phyloP scores from a whole-genome alignment of 1,284 basidiomycete genomes.

The Flammula alnicola region DNA sequence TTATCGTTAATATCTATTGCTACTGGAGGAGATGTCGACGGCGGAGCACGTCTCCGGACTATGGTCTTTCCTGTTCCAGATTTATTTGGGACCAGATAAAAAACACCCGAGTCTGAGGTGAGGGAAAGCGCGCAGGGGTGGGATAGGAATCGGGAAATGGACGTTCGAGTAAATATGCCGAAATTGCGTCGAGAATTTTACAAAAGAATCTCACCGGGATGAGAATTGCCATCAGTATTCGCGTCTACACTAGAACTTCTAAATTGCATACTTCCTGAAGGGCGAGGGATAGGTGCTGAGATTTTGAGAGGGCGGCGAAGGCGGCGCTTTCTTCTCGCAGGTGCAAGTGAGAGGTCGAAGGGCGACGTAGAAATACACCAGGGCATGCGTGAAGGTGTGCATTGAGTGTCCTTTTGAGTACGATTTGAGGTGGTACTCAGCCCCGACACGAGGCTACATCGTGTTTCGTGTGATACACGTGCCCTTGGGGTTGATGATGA shows the following conservation, averaged over 20 bases:
- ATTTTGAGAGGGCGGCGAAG: constrained; percentile 18
- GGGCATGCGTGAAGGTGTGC: constrained; percentile 28
- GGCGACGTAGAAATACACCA: constrained; percentile 23
- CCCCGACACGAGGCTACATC: constrained; percentile 35
- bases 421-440: constrained; percentile 22
- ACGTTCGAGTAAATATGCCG: constrained; percentile 3
- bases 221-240: constrained; percentile 10
- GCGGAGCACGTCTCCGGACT: constrained; percentile 29
- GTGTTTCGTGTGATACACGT: constrained; percentile 29
- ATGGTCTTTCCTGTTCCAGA: constrained; percentile 33
- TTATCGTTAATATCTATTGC: constrained; percentile 38
- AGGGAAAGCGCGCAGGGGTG: background rate
- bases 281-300: constrained; percentile 20
- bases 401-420: constrained; percentile 15
- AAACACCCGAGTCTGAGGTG: constrained; percentile 32
- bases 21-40: constrained; percentile 30
- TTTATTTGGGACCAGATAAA: constrained; percentile 37
- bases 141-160: background rate
- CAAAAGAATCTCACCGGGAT: constrained; percentile 23
- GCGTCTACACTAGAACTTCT: constrained; percentile 13
- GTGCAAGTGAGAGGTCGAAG: constrained; percentile 18
- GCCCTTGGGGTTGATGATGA: constrained; percentile 18
- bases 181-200: constrained; percentile 2
- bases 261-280: constrained; percentile 17
- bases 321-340: constrained; percentile 16